Base-by-base conservation (phyloP, 108 stramenopile genomes). In the Nitzschia palea region DNA sequence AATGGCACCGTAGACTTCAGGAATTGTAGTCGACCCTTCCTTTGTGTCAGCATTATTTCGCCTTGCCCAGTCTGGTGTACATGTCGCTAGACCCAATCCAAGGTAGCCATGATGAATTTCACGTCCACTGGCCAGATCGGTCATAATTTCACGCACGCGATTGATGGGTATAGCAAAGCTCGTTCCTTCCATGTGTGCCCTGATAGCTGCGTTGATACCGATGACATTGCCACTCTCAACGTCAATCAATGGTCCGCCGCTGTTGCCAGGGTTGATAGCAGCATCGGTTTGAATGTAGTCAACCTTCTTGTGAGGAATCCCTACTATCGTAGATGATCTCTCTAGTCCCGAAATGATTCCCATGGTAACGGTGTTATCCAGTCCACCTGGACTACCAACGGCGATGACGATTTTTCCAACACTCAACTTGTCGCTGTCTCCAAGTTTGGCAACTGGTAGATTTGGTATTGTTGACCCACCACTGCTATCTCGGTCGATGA, bases 81-180 rank as follows among this genome's bases (percentile, higher is more conserved):
- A 82, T 9, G 74, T 78, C 17, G 62, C 67, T 70, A 86, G 72
- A 3, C 77, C 64, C 2, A 86, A 61, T 26, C 90, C 95, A 18
- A 94, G 61, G 68, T 94, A 96, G 9, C 92, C 90, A 71, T 96
- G 95, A 8, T 80, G 80, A 6, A 92, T 86, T 32, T 77, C 75
- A 30, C 71, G 73, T 36, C 90, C 93, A 66, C 73, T 67, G 2
- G 87, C 78, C 25, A 93, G 53, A 55, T 88, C 84, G 27, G 86
- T 50, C 57, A 91, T 84, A 58, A 91, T 86, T 20, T 79, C 85
- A 55, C 76, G 67, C 22, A 89, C 88, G 27, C 87, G 79, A 63
- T 94, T 93, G 45, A 90, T 92, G 37, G 95, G 95, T 48, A 94
- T 91, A 8, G 93, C 89, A 78, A 94, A 96, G 33, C 82, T 82